Evolutionary conservation across 805 yeast species (phyloP), one percentile per base, ranked within the genome.

Genomic region (Saccharomycopsis babjevae): DNA sequence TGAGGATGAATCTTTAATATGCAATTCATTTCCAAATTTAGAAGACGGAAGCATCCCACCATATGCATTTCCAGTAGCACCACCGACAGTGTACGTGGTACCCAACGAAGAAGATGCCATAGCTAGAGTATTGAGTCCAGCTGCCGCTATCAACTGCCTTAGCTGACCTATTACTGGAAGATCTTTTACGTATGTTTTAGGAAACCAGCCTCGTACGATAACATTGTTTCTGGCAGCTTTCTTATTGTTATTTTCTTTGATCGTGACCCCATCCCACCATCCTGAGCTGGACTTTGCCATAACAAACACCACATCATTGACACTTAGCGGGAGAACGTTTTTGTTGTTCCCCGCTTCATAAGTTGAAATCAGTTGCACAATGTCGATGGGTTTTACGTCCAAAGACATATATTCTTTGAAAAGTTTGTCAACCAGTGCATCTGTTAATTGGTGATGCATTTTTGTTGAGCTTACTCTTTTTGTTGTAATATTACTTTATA

Each of bases 211-310:
- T 68, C 96, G 30, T 20, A 46, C 22, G 13, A 34, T 34, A 8
- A 25, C 25, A 46, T 25, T 46, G n/a, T 25, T 46, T 25, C 28
- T 77, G 46, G 69, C 67, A 5, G 79, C 70, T 5, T 75, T 71
- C 36, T 80, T 79, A 20, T 68, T 71, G 1, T 73, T 70, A 43
- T 71, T 72, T 5, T 65, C 64, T 62, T 67, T 60, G 61, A 67
- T 57, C 42, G 75, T 65, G 18, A 86, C 77, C 11, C 97, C 96
- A 70, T 90, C 96, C 94, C 96, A 89, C 97, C 96, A 90, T 1
- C 90, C 88, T 1, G 83, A 70, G 46, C 79, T 81, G 16, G 82
- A 76, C 63, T 86, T 86, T 16, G 78, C 70, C n/a, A 88, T 69
- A 15, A 90, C 94, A 66, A 85, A 81, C 1, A 90, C 74, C 2